Percentiles rank a stretch among this genome's conserved stretches.
phyloP scores from a whole-genome alignment of 441 rosid species.

The Eutrema salsugineum region DNA sequence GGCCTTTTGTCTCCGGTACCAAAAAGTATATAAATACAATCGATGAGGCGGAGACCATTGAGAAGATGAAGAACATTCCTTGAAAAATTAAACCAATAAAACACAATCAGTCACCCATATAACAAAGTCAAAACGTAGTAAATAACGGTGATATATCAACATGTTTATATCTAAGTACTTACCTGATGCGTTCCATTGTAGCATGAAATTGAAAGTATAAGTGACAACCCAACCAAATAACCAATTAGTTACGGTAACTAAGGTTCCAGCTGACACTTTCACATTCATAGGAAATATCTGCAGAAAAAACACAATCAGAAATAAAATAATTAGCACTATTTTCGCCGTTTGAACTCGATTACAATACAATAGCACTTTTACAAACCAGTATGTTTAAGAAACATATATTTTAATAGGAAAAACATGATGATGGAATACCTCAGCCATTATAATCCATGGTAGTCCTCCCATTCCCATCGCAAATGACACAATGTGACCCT shows the following conservation, averaged over 20 bases:
- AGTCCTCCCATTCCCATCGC: slow-evolving; percentile 56
- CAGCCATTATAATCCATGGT: slow-evolving; percentile 66
- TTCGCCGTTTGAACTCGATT: too few relatives aligned
- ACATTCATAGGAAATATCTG: slow-evolving; percentile 64
- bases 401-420: background rate
- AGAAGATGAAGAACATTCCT: slow-evolving; percentile 55
- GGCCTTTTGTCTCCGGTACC: slow-evolving; percentile 77
- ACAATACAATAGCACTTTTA: too few relatives aligned
- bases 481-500: slow-evolving; percentile 36
- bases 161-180: background rate
- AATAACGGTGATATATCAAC: background rate
- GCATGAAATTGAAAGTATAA: slow-evolving; percentile 45
- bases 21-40: slow-evolving; percentile 42
- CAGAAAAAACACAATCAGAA: background rate
- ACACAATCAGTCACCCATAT: background rate
- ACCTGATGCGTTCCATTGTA: slow-evolving; percentile 71
- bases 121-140: background rate
- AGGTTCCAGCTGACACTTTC: slow-evolving; percentile 55
- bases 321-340: too few relatives aligned
- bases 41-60: slow-evolving; percentile 31
- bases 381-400: too few relatives aligned
- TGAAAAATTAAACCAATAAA: slow-evolving; percentile 5
- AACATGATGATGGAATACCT: slow-evolving; percentile 37
- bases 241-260: slow-evolving; percentile 49
- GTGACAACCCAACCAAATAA: slow-evolving; percentile 43